A percentile compares a stretch with the other conserved stretches of the same genome.
phyloP scores from a whole-genome alignment of 768 basidiomycete genomes.

The Termitomyces sp. region DNA sequence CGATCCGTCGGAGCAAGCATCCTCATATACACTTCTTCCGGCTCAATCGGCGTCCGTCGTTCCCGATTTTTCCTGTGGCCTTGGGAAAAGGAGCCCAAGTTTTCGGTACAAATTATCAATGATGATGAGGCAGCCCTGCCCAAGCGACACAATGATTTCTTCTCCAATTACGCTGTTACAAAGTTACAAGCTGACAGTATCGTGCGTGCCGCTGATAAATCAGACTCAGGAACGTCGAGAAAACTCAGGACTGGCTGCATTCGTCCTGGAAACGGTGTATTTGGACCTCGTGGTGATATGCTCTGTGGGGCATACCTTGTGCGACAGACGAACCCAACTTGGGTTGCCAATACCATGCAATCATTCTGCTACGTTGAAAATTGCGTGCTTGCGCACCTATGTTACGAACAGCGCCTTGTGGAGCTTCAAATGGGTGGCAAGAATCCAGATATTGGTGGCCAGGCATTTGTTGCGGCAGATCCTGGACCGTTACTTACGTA shows the following conservation, averaged over 20 bases:
- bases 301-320: constrained; percentile 60
- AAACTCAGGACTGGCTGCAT: constrained; percentile 65
- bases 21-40: constrained; percentile 72
- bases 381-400: constrained; percentile 63
- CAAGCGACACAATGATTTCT: constrained; percentile 54
- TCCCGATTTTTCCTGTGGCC: constrained; percentile 69
- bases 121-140: constrained; percentile 55
- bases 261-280: constrained; percentile 76
- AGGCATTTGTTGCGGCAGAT: constrained; percentile 63
- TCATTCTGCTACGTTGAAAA: constrained; percentile 77
- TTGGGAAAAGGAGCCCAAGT: constrained; percentile 57
- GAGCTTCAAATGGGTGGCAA: constrained; percentile 32
- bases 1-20: constrained; percentile 48
- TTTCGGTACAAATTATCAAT: constrained; percentile 57
- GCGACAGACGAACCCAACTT: constrained; percentile 55
- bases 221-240: constrained; percentile 18
- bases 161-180: constrained; percentile 74
- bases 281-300: constrained; percentile 72
- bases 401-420: constrained; percentile 67
- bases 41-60: constrained; percentile 53
- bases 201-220: constrained; percentile 34
- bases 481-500: constrained; percentile 58
- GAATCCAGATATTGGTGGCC: constrained; percentile 67
- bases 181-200: constrained; percentile 53
- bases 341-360: constrained; percentile 53